Base-by-base conservation (phyloP, 169 alveolate species). In the Eimeria falciformis region DNA sequence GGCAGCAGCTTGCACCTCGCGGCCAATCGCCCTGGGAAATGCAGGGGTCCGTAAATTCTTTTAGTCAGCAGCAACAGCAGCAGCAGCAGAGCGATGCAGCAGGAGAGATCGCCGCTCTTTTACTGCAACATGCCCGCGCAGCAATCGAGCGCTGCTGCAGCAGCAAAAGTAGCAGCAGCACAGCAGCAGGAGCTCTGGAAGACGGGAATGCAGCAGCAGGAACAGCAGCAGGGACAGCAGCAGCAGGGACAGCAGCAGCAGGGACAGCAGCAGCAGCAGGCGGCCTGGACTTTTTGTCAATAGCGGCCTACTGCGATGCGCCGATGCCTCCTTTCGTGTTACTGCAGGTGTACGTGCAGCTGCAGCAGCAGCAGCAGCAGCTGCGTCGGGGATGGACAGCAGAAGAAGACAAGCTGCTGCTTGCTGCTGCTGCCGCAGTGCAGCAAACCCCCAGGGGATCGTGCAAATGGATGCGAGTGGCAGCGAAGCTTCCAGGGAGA, bases 401-500 rank as follows among this genome's bases (percentile, higher is more conserved):
- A 14, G 95, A 81, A 37, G 96, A 94, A 56, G 96, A 94, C 73
- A 92, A 77, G 45, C 89, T 77, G 78, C 92, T 94, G 50, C 58
- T 89, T n/a, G 90, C 91, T 17, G 93, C 94, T 6, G 94, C 91
- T 29, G 94, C 87, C 17, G 79, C 93, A 14, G 69, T 91, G 71
- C 95, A 94, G 56, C 45, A 69, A 14, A 77, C 92, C 5, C 94
- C 91, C 21, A 37, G 93, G 37, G 91, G 95, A 53, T 79, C 94
- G 50, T 83, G 95, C 62, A 96, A 93, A 75, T 96, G 97, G 97
- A 95, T 95, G 81, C 91, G 86, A 73, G 95, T 96, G 40, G 97
- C 97, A 14, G 96, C 95, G 88, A 92, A 83, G 71, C 92, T 96
- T 62, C 95, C 96, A 29, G 97, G 97, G 25, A 92, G 97, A 79